phyloP scores from a whole-genome alignment of 208 protist genomes.

The Trypanosoma melophagium region DNA sequence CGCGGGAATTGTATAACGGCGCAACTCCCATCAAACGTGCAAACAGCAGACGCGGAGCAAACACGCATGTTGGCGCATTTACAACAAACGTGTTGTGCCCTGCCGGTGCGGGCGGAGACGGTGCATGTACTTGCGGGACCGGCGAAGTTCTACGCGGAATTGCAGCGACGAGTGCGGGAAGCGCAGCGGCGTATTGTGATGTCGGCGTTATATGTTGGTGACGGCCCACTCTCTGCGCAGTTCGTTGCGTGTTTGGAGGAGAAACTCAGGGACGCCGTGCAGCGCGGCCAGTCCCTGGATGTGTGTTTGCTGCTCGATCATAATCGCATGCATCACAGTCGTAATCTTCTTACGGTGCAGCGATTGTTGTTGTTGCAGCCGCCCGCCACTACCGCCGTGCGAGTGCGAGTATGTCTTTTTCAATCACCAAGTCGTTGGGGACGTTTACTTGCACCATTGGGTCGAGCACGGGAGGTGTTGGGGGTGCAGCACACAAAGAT shows the following conservation, averaged over 20 bases:
- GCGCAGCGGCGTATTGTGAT: slow-evolving; percentile 66
- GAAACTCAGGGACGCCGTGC: slow-evolving; percentile 36
- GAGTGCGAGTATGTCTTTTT: slow-evolving; percentile 62
- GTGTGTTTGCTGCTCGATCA: slow-evolving; percentile 77
- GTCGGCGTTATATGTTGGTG: slow-evolving; percentile 85
- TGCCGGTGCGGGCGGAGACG: slow-evolving; percentile 56
- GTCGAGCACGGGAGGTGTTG: slow-evolving; percentile 70
- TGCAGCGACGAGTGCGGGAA: slow-evolving; percentile 42
- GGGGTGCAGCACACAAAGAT: slow-evolving; percentile 96
- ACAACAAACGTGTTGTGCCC: slow-evolving; percentile 47
- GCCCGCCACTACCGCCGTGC: slow-evolving; percentile 11
- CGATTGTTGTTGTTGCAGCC: slow-evolving; percentile 1
- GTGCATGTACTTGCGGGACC: slow-evolving; percentile 58
- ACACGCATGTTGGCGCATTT: slow-evolving; percentile 61
- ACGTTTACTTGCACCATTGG: slow-evolving; percentile 51
- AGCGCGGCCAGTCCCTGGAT: slow-evolving; percentile 31
- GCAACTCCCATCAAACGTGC: neutral
- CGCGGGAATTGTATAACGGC: too few relatives aligned
- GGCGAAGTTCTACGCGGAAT: slow-evolving; percentile 64
- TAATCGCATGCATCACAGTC: slow-evolving; percentile 77
- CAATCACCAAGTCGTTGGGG: slow-evolving; percentile 68
- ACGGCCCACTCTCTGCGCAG: slow-evolving; percentile 50
- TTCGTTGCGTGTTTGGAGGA: slow-evolving; percentile 60
- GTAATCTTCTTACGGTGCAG: slow-evolving; percentile 46
- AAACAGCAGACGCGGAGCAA: slow-evolving; percentile 26